Evolutionary conservation across 2,329 filamentous ascomycete genomes (phyloP).

Genomic region (Botryotinia convoluta): DNA sequence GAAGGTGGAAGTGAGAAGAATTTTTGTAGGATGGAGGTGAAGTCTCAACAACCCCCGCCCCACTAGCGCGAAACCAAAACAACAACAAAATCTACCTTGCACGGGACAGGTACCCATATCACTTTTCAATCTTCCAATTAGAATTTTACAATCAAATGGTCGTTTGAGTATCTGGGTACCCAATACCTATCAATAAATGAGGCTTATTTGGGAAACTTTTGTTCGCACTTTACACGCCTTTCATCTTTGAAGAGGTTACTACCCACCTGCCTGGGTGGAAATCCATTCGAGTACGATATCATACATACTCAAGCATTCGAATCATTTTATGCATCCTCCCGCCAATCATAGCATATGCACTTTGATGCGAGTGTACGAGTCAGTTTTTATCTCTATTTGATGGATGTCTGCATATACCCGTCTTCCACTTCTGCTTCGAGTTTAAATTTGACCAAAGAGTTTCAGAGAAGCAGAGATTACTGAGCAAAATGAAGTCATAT

Average conservation of each 20-base stretch:
- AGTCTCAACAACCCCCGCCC: background rate
- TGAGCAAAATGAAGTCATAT: background rate
- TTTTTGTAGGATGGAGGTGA: background rate
- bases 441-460: background rate
- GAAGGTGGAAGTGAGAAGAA: background rate
- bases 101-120: background rate
- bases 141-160: no score
- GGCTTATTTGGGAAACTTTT: background rate
- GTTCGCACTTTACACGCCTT: background rate
- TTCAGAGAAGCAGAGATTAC: background rate
- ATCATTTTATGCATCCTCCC: background rate
- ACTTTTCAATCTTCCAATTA: background rate
- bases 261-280: background rate
- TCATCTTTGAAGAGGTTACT: background rate
- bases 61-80: slow-evolving; percentile 3
- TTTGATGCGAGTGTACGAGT: background rate
- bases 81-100: background rate
- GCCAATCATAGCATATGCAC: background rate
- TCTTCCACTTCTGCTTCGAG: background rate
- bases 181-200: background rate
- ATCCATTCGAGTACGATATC: background rate
- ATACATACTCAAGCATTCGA: background rate
- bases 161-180: background rate
- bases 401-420: background rate
- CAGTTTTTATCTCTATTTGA: background rate